These are phyloP conservation scores for Leersia perrieri DNA, from an alignment of 176 grass and related monocot species.

Conservation along the genomic window DNA sequence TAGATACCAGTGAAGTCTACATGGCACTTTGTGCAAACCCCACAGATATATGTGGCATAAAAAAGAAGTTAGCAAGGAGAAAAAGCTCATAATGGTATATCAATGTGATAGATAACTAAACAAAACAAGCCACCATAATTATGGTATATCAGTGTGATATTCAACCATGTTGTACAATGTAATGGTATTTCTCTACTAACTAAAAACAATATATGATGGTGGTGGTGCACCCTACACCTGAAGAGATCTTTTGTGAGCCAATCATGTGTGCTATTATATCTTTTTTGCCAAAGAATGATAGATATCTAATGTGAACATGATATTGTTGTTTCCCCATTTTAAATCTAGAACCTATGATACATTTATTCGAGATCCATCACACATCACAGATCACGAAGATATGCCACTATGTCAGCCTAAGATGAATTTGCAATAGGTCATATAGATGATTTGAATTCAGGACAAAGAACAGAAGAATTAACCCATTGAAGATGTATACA, in stretches of 20 bases:
- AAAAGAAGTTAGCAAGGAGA: neutral
- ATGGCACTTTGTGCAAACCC: neutral
- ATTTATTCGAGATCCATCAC: neutral
- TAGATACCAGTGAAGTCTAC: neutral
- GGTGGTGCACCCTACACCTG: neutral
- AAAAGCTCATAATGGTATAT: neutral
- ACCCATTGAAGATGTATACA: neutral
- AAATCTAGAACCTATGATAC: neutral
- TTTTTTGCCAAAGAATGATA: neutral
- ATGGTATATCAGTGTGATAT: neutral
- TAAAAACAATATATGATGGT: neutral
- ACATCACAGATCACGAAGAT: neutral
- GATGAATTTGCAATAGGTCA: slow-evolving; percentile 23
- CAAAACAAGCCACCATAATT: neutral
- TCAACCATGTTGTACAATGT: neutral
- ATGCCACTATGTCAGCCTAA: neutral
- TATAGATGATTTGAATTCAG: neutral
- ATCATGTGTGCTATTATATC: neutral
- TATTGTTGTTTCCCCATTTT: no score
- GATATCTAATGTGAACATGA: no score
- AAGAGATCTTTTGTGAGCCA: neutral
- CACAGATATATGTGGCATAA: neutral
- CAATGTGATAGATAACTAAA: slow-evolving; percentile 5
- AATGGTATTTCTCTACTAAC: neutral
- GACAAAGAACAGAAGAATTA: neutral